Evolutionary conservation across 805 yeast species (phyloP), one percentile per base, ranked within the genome.

Genomic region (Cyberlindnera mycetangii): DNA sequence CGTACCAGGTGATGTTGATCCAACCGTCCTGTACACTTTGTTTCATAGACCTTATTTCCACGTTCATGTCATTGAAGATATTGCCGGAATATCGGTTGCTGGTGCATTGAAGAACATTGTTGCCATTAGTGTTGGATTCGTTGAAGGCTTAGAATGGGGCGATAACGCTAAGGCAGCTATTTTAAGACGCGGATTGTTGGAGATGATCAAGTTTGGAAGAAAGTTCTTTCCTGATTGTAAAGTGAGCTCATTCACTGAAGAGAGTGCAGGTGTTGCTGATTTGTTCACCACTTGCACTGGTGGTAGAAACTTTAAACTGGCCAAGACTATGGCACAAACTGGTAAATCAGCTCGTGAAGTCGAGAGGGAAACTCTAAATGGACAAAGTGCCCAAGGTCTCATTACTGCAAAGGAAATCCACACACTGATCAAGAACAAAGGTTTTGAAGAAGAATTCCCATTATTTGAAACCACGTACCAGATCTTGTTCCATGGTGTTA

Each of bases 1-100:
- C 70, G 68, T 73, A 51, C 69, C 70, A 40, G 90, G 89, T 46
- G 95, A 86, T 61, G 79, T 87, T 47, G 93, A 86, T 62, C 80
- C 80, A 49, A 68, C 67, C 32, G 77, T 84, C 32, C 72, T 90
- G 62, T 86, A 83, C 67, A 79, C 81, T 45, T 72, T 88, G 41
- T 90, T 92, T 84, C 97, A 92, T 75, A 81, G 97, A 70, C 89
- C 95, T 21, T 90, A 92, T 73, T 92, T 92, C 85, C 97, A 92
- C 67, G 97, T 92, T 35, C 78, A 84, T 59, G 93, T 90, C 46
- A 78, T 87, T 45, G 81, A 82, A 46, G 98, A 92, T 64, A 92
- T 90, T 46, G 95, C 95, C 16, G 98, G 98, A 61, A 89, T 89
- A 45, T 86, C 96, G 5, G 78, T 92, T 50, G 93, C 96, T 30